Conservation (phyloP, 192 early-diverging fungal species). For the Coemansia sp. region DNA sequence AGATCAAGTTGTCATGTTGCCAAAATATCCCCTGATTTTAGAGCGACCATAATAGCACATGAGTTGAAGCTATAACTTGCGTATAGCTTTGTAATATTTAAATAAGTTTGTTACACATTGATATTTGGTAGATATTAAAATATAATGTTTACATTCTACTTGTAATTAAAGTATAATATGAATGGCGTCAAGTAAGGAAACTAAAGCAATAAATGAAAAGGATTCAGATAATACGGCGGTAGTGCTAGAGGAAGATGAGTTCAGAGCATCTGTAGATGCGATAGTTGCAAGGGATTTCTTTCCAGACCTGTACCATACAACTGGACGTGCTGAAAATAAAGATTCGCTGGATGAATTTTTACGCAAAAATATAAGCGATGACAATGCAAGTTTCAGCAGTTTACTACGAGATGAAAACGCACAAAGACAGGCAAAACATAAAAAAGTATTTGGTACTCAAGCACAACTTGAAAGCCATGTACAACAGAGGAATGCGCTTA, state of each 20-base stretch:
- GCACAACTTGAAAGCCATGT: too few relatives aligned
- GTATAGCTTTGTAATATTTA: too few relatives aligned
- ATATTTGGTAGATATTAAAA: too few relatives aligned
- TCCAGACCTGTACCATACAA: slow-evolving; percentile 14
- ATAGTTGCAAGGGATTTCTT: slow-evolving; percentile 48
- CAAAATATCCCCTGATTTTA: too few relatives aligned
- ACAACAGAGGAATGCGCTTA: slow-evolving; percentile 12
- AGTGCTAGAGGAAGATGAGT: slow-evolving; percentile 33
- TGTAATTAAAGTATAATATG: too few relatives aligned
- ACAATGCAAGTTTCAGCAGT: slow-evolving; percentile 35
- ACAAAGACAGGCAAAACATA: not conserved
- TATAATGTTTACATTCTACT: too few relatives aligned
- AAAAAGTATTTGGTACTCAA: not conserved
- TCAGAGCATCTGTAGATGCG: slow-evolving; percentile 14
- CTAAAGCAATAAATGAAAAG: not conserved
- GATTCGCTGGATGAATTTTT: slow-evolving; percentile 29
- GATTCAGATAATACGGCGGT: not conserved
- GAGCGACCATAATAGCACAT: too few relatives aligned
- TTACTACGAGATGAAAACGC: slow-evolving; percentile 16
- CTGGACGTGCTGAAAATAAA: slow-evolving; percentile 4
- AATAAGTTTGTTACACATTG: too few relatives aligned
- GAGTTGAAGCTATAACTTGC: too few relatives aligned
- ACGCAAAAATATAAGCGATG: slow-evolving; percentile 28
- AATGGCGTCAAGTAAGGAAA: not conserved
- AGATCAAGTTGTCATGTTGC: too few relatives aligned